Evolutionary conservation across 495 filamentous ascomycete species (phyloP), one percentile per base, ranked within the genome.

Genomic region (Margaritispora aquatica): DNA sequence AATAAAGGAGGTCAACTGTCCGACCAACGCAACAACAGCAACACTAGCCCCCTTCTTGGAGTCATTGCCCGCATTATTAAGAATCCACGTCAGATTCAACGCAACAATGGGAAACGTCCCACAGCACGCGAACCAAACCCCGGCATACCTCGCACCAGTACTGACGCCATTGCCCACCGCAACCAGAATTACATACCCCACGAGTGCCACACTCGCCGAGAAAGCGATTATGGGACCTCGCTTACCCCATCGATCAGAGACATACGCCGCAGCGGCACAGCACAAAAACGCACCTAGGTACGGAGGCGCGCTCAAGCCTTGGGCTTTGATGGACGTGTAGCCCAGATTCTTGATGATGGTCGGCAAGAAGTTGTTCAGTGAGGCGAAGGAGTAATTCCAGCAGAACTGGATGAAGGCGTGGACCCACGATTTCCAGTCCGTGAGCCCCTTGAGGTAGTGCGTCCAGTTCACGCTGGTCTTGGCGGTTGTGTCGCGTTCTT

Each of bases 321-420:
- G 91, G 0, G 90, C 84, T 56, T 87, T 78, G 56, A 90, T 81
- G 20, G 77, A 71, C 10, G 77, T 82, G 69, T 85, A 92, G 9
- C 88, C 88, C 87, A 92, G 90, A 41, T 84, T 79, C 46, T 81
- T 75, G 10, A 92, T 76, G 63, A 94, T 90, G 8, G 87, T 86
- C 0, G 90, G 90, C 0, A 96, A 75, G 65, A 93, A 95, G 2
- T 92, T 87, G 0, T 90, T 88, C 1, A 96, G 78, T 1, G 88
- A 90, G 17, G 88, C 84, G 70, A 92, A 94, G 53, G 85, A 76
- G 48, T 82, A 77, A 54, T 82, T 82, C 62, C 75, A 79, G 58
- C 76, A 77, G 60, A 82, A 81, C 61, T 76, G 81, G 75, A 79
- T 73, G 3, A 69, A 19, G 22, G 31, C 26, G 1, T 54, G 61